Percentiles rank a stretch among this genome's conserved stretches.
These are phyloP conservation scores for Wallemia mellicola DNA, from an alignment of 1,284 basidiomycete genomes.

Conservation along the genomic window DNA sequence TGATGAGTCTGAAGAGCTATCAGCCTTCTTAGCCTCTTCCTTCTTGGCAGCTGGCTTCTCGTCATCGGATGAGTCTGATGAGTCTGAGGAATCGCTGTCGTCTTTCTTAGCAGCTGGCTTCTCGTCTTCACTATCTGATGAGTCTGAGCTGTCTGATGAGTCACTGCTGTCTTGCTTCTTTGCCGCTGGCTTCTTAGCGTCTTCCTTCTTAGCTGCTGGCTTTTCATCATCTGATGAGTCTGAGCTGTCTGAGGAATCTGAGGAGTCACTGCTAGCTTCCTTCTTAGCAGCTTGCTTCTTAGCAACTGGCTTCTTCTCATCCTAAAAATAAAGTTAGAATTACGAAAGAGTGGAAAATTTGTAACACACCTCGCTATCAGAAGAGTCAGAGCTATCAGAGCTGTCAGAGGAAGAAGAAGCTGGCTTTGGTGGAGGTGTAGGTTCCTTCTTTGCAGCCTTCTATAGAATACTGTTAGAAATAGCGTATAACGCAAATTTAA, in stretches of 20 bases:
- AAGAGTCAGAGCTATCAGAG: neutral
- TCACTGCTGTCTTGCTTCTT: neutral
- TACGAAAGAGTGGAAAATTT: neutral
- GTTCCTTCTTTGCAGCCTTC: neutral
- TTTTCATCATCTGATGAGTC: slow-evolving; percentile 7
- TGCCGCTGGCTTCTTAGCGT: neutral
- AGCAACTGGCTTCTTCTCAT: neutral
- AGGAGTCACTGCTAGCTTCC: too few relatives aligned
- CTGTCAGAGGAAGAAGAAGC: neutral
- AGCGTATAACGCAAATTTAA: neutral
- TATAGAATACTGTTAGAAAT: neutral
- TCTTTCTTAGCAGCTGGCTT: slow-evolving; percentile 5
- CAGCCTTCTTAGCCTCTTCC: slow-evolving; percentile 4
- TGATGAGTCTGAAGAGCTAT: slow-evolving; percentile 5
- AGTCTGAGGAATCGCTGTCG: slow-evolving; percentile 3
- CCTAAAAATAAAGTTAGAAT: neutral
- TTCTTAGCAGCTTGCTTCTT: too few relatives aligned
- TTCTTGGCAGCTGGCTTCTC: slow-evolving; percentile 6
- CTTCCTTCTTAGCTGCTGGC: slow-evolving; percentile 5
- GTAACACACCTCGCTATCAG: neutral
- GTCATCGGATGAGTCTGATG: slow-evolving; percentile 3
- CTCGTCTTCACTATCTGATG: slow-evolving; percentile 8
- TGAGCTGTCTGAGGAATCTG: slow-evolving; percentile 3
- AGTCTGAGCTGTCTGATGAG: slow-evolving; percentile 4
- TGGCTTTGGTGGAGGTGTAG: neutral